These are phyloP conservation scores for Cystobasidium ongulense DNA, from an alignment of 768 basidiomycete genomes.

Conservation along the genomic window DNA sequence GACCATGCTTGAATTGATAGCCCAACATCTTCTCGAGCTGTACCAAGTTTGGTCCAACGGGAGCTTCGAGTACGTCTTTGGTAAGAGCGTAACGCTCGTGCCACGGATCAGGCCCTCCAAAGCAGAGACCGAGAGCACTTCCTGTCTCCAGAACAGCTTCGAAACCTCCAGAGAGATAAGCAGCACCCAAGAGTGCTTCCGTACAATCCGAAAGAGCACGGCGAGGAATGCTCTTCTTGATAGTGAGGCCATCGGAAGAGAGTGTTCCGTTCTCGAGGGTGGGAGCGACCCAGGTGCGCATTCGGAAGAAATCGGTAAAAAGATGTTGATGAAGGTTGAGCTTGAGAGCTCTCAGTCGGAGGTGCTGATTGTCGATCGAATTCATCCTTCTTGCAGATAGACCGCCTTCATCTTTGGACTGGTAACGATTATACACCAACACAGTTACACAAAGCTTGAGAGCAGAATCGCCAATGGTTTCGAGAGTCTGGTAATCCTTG, in stretches of 20 bases:
- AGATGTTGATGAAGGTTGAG: conserved; percentile 59
- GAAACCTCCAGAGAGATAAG: conserved; percentile 65
- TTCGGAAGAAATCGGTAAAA: conserved; percentile 53
- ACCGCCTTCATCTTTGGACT: conserved; percentile 67
- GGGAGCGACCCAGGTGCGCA: conserved; percentile 56
- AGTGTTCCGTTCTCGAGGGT: conserved; percentile 47
- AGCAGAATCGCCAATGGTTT: conserved; percentile 65
- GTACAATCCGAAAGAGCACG: conserved; percentile 77
- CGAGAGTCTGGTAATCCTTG: conserved; percentile 75
- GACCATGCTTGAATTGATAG: conserved; percentile 30
- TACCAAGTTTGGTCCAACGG: neutral
- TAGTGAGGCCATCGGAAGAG: conserved; percentile 41
- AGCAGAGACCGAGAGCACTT: conserved; percentile 57
- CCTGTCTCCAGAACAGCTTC: conserved; percentile 61
- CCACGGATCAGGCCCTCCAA: conserved; percentile 69
- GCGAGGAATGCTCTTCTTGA: conserved; percentile 55
- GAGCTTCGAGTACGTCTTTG: neutral
- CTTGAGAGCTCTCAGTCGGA: conserved; percentile 54
- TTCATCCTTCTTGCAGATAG: conserved; percentile 59
- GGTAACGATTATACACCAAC: conserved; percentile 59
- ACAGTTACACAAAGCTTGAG: conserved; percentile 46
- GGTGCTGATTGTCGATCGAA: conserved; percentile 61
- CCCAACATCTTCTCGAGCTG: conserved; percentile 30
- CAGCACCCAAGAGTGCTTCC: conserved; percentile 74
- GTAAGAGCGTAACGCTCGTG: conserved; percentile 46